phyloP scores from a whole-genome alignment of 495 filamentous ascomycete genomes.

The Tetracladium setigerum region DNA sequence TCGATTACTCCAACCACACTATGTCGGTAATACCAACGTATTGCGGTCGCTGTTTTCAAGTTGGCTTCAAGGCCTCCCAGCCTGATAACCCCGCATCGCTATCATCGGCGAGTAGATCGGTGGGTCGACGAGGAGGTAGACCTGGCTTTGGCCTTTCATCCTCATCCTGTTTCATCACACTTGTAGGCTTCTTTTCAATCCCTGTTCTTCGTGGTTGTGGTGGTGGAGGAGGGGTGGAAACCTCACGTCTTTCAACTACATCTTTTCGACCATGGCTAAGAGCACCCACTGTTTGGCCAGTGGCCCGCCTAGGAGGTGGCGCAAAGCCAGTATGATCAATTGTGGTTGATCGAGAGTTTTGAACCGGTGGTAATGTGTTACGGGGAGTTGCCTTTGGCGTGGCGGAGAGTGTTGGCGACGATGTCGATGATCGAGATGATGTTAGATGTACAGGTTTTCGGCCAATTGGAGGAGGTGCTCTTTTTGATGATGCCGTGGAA shows the following conservation, averaged over 20 bases:
- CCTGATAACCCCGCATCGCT: conserved; percentile 1
- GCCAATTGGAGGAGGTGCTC: conserved; percentile 43
- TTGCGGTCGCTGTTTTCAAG: too few relatives aligned
- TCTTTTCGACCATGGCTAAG: not conserved
- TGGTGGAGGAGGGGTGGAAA: conserved; percentile 3
- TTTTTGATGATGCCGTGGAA: conserved; percentile 30
- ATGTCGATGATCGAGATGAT: conserved; percentile 21
- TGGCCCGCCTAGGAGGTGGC: conserved; percentile 9
- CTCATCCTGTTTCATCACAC: not conserved
- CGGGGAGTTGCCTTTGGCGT: not conserved
- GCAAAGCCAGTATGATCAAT: conserved; percentile 6
- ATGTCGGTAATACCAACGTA: too few relatives aligned
- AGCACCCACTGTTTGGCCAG: not conserved
- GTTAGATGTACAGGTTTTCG: conserved; percentile 45
- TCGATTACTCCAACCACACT: too few relatives aligned
- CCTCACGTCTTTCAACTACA: not conserved
- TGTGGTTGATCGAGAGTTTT: not conserved
- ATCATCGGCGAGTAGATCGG: conserved; percentile 18
- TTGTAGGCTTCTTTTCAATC: not conserved
- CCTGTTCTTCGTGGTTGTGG: conserved; percentile 11
- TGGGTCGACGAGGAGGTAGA: conserved; percentile 16
- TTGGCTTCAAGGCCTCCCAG: conserved; percentile 19
- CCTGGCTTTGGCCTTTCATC: conserved; percentile 13
- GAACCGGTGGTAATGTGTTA: not conserved
- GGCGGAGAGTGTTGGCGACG: conserved; percentile 9